Base-by-base conservation (phyloP, 352 stramenopile species). In the Phytophthora tentaculata region DNA sequence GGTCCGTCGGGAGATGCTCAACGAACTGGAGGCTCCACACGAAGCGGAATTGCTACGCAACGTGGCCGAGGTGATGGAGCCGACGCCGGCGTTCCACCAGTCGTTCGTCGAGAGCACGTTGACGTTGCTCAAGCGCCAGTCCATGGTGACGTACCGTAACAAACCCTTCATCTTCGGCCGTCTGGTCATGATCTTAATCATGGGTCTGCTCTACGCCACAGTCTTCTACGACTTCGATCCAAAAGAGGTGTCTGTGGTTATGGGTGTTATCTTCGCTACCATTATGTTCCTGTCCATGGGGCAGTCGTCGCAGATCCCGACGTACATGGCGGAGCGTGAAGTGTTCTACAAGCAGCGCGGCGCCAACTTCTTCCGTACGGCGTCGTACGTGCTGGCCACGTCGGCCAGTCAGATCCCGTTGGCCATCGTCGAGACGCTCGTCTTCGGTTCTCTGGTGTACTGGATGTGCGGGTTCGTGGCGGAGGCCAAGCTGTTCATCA, bases 321-420 rank as follows among this genome's bases (percentile, higher is more conserved):
- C 79, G 28, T 87, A 96, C 45, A 87, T 95, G 54, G 76, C 82
- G 0, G 70, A 75, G 28, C 54, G 54, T 17, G 62, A 56, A 50
- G 61, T 32, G 66, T 96, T 91, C 69, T 94, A 95, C 77, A 94
- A 93, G 65, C 89, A 96, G 35, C 73, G 76, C 7, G 83, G 81
- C 35, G 68, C 74, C 12, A 90, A 92, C 63, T 95, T 96, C 62
- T 89, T 87, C 55, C 80, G 83, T 2, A 63, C 88, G 19, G 80
- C 76, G 12, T 76, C 80, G 32, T 97, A 94, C 61, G 76, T 92
- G 19, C 41, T 92, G 29, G 78, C 69, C 1, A 20, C 14, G n/a
- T 79, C 14, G 54, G 35, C 65, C 19, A 62, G 35, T 43, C 35
- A 43, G 35, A 43, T 43, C 35, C 35, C 35, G 35, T 43, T 43